Evolutionary conservation across 2,329 filamentous ascomycete species (phyloP).

Genomic region (Geosmithia putterillii): DNA sequence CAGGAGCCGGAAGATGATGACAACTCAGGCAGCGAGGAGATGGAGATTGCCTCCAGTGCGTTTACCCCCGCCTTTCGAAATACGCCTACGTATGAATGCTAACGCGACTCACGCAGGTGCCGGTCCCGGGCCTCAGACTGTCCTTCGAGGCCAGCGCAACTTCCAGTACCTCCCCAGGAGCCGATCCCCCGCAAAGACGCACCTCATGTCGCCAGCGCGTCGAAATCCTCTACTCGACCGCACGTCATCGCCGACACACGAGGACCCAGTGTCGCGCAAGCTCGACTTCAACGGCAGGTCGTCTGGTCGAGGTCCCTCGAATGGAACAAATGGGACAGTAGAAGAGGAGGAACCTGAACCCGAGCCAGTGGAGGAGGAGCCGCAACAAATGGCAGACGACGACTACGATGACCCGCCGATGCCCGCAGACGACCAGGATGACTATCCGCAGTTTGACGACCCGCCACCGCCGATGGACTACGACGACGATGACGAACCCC

Average conservation of each 20-base stretch:
- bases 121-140: conserved; percentile 39
- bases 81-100: background rate
- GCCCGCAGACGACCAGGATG: background rate
- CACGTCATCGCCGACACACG: conserved; percentile 33
- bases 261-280: conserved; percentile 34
- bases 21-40: conserved; percentile 30
- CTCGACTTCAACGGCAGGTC: conserved; percentile 34
- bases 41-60: conserved; percentile 40
- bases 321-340: conserved; percentile 12
- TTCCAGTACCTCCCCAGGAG: conserved; percentile 32
- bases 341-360: conserved; percentile 11
- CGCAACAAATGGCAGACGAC: conserved; percentile 5
- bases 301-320: background rate
- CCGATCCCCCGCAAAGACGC: conserved; percentile 52
- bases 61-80: conserved; percentile 8
- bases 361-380: conserved; percentile 6
- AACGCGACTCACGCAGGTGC: conserved; percentile 22
- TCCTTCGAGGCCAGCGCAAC: conserved; percentile 38
- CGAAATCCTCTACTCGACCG: conserved; percentile 45
- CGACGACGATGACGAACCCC: background rate
- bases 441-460: background rate
- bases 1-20: conserved; percentile 10
- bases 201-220: conserved; percentile 47
- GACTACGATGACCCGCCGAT: background rate
- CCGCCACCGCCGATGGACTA: background rate